Conservation (phyloP, 352 stramenopile genomes). For the Globisporangium ultimum region DNA sequence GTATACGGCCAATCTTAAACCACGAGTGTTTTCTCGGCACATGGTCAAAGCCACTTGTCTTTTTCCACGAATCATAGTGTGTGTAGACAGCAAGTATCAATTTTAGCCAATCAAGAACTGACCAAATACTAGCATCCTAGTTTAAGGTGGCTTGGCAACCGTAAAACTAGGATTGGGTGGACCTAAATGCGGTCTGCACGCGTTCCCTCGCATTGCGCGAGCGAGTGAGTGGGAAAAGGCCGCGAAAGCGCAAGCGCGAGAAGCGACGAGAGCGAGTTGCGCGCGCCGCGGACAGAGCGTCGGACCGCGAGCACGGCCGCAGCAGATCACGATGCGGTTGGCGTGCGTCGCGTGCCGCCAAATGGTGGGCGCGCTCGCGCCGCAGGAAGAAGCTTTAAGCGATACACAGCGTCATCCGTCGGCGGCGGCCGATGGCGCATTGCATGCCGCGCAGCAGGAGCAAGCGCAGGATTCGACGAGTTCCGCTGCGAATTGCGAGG, state of each 20-base stretch:
- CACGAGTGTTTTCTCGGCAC: too few relatives aligned
- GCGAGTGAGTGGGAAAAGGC: too few relatives aligned
- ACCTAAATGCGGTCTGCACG: too few relatives aligned
- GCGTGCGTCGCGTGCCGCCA: conserved; percentile 44
- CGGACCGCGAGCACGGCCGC: neutral
- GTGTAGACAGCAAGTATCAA: too few relatives aligned
- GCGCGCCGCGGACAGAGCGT: neutral
- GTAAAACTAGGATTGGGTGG: too few relatives aligned
- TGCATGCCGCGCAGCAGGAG: neutral
- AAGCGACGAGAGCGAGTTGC: neutral
- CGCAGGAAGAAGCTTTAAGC: conserved; percentile 8
- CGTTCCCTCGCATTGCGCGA: too few relatives aligned
- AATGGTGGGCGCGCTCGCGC: conserved; percentile 7
- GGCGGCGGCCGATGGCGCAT: neutral
- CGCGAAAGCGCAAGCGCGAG: neutral
- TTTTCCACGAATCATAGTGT: too few relatives aligned
- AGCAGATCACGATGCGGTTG: conserved; percentile 29
- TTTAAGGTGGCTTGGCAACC: too few relatives aligned
- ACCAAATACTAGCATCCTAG: too few relatives aligned
- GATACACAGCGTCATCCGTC: neutral
- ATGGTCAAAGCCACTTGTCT: too few relatives aligned
- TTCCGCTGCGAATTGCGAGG: neutral
- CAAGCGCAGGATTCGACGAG: conserved; percentile 1
- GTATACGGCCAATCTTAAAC: too few relatives aligned
- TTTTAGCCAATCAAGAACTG: too few relatives aligned